Evolutionary conservation across 192 early-diverging fungal species (phyloP).

Genomic region (Gorgonomyces haynaldii): DNA sequence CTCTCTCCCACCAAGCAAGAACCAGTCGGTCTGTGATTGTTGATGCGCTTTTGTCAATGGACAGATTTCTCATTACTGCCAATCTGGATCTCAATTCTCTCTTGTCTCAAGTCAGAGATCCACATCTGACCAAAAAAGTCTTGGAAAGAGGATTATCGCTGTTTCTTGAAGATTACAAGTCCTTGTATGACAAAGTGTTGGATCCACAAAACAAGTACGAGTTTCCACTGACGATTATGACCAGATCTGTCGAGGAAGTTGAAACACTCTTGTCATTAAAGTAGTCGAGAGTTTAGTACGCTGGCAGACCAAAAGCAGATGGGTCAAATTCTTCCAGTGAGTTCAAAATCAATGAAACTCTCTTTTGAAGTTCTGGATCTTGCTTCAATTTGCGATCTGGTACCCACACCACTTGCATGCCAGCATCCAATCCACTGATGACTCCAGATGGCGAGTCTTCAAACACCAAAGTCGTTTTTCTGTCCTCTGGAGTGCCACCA

Average conservation of each 20-base stretch:
- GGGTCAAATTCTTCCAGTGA: constrained; percentile 33
- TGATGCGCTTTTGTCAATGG: constrained; percentile 45
- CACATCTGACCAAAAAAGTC: constrained; percentile 19
- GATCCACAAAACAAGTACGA: constrained; percentile 54
- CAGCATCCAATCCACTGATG: constrained; percentile 65
- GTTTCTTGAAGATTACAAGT: constrained; percentile 54
- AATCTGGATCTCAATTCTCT: constrained; percentile 44
- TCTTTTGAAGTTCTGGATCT: background rate
- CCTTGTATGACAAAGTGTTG: constrained; percentile 37
- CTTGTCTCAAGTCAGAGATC: constrained; percentile 23
- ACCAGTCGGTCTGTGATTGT: constrained; percentile 42
- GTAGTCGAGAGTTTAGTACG: too few species aligned
- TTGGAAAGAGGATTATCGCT: constrained; percentile 36
- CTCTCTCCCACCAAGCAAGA: constrained; percentile 36
- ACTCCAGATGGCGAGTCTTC: constrained; percentile 82
- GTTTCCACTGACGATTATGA: constrained; percentile 47
- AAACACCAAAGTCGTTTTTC: constrained; percentile 68
- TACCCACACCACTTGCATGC: constrained; percentile 81
- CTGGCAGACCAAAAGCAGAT: constrained; percentile 27
- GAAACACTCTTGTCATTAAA: constrained; percentile 47
- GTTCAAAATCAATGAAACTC: constrained; percentile 6
- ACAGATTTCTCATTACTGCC: constrained; percentile 52
- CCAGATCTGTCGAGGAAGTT: constrained; percentile 59
- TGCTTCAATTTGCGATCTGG: constrained; percentile 50
- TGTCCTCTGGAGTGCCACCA: constrained; percentile 24